Base-by-base conservation (phyloP, 2,329 filamentous ascomycete genomes). In the Cordyceps cateniannulata region DNA sequence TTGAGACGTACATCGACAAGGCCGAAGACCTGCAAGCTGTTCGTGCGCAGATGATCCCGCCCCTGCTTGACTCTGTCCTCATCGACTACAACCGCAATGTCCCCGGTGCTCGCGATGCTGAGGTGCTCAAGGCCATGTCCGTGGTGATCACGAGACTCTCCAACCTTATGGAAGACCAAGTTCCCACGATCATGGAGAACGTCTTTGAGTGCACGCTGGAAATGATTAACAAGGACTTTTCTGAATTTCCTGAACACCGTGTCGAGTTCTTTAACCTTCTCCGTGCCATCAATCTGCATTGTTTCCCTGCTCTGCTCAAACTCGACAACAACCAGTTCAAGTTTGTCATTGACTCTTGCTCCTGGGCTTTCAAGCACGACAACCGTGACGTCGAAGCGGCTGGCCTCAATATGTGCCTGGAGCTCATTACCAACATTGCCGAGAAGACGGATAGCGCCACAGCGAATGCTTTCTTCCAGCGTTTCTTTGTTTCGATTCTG, bases 171-270 rank as follows among this genome's bases (percentile, higher is more conserved):
- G 95, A 98, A 73, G 95, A 98, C 72, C 95, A 98, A 75, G 91
- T 99, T 48, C 92, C 95, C 10, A 88, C 88, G 53, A 98, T 99
- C 70, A 96, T 99, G 90, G 93, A 98, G 75, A 96, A 93, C 67
- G 91, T 99, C 27, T 99, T 99, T 69, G 93, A 98, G 75, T 98
- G 93, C 79, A 99, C 95, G 3, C 81, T 99, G 61, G 92, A 96
- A 70, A 99, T 99, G 95, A 99, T 99, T 79, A 99, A 98, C 85
- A 99, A 99, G 79, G 95, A 99, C 76, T 99, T 99, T 76, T 97
- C 96, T 51, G 95, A 99, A 72, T 99, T 96, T 74, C 95, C 95
- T 0, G 95, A 99, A 74, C 95, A 99, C 73, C 89, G 96, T 62
- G 95, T 99, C n/a, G 93, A 98, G 75, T 99, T 99, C 76, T 99